Percentiles rank a stretch among this genome's conserved stretches.
These are phyloP conservation scores for Penicillium tannophilum DNA, from an alignment of 495 filamentous ascomycete species.

Conservation along the genomic window DNA sequence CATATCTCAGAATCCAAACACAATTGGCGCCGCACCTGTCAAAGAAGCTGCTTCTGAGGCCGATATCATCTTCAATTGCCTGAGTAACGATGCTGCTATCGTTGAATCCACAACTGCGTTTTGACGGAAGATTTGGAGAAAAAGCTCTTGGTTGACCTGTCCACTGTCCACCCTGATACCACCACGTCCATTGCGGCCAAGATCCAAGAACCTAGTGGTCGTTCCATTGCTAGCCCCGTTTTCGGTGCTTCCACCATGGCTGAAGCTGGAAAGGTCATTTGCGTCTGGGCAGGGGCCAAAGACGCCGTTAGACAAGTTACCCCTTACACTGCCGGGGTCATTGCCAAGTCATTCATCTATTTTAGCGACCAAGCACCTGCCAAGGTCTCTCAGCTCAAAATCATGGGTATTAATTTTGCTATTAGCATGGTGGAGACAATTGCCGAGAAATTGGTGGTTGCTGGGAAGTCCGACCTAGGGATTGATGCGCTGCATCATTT, in stretches of 20 bases:
- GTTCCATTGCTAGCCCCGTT: background rate
- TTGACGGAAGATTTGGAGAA: background rate
- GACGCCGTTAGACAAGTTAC: background rate
- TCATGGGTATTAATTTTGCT: no score
- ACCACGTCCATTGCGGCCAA: background rate
- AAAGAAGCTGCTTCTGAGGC: no score
- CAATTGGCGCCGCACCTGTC: no score
- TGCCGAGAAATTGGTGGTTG: no score
- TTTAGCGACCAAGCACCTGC: background rate
- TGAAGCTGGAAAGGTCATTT: constrained; percentile 1
- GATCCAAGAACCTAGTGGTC: background rate
- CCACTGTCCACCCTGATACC: constrained; percentile 1
- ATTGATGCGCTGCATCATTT: no score
- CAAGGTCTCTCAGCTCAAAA: constrained; percentile 3
- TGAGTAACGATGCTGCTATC: constrained; percentile 1
- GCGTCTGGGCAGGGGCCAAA: background rate
- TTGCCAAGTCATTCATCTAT: background rate
- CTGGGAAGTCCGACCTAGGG: no score
- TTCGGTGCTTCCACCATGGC: constrained; percentile 3
- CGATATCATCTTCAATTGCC: background rate
- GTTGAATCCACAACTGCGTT: background rate
- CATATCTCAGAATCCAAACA: no score
- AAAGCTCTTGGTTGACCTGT: background rate
- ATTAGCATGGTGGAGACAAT: no score
- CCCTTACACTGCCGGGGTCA: constrained; percentile 1